Conservation (phyloP, 1,284 basidiomycete genomes). For the Cutaneotrichosporon arboriforme region DNA sequence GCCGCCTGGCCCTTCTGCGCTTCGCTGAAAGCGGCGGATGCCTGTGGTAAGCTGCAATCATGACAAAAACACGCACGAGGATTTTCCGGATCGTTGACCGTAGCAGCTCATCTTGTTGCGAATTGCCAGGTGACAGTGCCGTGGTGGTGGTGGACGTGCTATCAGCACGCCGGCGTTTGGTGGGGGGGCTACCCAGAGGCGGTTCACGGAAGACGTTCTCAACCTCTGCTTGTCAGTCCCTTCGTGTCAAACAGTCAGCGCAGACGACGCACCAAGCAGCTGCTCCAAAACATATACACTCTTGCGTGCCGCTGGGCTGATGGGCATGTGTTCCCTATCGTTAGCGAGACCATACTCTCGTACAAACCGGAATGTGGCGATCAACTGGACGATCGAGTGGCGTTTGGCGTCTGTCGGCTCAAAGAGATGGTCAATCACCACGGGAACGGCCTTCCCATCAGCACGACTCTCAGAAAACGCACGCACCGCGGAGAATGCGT, state of each 20-base stretch:
- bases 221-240: background rate
- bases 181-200: background rate
- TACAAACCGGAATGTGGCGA: slow-evolving; percentile 13
- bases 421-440: slow-evolving; percentile 17
- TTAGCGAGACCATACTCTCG: background rate
- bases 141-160: background rate
- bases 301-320: slow-evolving; percentile 12
- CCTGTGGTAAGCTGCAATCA: background rate
- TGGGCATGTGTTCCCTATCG: slow-evolving; percentile 3
- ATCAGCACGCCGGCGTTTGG: slow-evolving; percentile 3
- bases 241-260: background rate
- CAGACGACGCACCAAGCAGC: slow-evolving; percentile 7
- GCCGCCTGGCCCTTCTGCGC: background rate
- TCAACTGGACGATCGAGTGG: background rate
- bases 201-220: slow-evolving; percentile 4
- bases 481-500: slow-evolving; percentile 17
- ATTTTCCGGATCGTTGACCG: slow-evolving; percentile 9
- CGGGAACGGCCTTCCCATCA: slow-evolving; percentile 12
- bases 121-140: background rate
- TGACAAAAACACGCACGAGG: background rate
- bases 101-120: slow-evolving; percentile 2
- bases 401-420: slow-evolving; percentile 15
- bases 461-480: background rate
- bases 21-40: background rate
- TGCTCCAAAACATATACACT: slow-evolving; percentile 17